Evolutionary conservation across 2,329 filamentous ascomycete species (phyloP).

Genomic region (Colletotrichum sp.): DNA sequence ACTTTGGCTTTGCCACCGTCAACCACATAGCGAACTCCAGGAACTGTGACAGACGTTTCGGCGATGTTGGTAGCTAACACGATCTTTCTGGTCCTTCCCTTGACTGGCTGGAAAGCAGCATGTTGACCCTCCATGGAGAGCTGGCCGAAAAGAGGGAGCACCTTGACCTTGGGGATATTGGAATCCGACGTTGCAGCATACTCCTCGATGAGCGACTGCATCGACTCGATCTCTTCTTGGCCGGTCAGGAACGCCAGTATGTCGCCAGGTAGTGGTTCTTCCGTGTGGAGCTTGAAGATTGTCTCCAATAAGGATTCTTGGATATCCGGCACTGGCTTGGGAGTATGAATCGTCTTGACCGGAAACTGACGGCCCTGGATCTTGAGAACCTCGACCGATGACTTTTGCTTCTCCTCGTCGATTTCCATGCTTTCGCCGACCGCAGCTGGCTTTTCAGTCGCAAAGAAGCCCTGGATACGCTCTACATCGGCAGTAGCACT

Average conservation of each 20-base stretch:
- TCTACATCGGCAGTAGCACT: constrained; percentile 94
- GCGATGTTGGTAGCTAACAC: constrained; percentile 96
- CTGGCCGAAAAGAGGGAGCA: constrained; percentile 87
- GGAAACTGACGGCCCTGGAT: constrained; percentile 90
- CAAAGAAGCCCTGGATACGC: constrained; percentile 77
- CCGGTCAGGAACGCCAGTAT: constrained; percentile 92
- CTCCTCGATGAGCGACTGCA: constrained; percentile 82
- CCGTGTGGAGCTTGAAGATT: constrained; percentile 85
- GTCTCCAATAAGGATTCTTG: constrained; percentile 81
- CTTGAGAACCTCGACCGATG: constrained; percentile 53
- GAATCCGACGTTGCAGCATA: constrained; percentile 75
- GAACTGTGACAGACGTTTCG: constrained; percentile 96
- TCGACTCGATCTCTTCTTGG: constrained; percentile 87
- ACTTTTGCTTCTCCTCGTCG: neutral
- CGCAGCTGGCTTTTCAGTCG: constrained; percentile 6
- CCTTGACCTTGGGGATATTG: constrained; percentile 73
- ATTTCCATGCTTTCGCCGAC: neutral
- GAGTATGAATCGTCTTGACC: constrained; percentile 78
- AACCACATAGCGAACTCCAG: constrained; percentile 88
- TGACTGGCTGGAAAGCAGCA: constrained; percentile 79
- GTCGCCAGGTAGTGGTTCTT: constrained; percentile 91
- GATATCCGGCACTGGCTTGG: constrained; percentile 78
- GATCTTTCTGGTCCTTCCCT: constrained; percentile 80
- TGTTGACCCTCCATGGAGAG: constrained; percentile 87
- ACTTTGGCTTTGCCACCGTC: constrained; percentile 94